phyloP scores from a whole-genome alignment of 1,139 yeast species.

The Yarrowia galli region DNA sequence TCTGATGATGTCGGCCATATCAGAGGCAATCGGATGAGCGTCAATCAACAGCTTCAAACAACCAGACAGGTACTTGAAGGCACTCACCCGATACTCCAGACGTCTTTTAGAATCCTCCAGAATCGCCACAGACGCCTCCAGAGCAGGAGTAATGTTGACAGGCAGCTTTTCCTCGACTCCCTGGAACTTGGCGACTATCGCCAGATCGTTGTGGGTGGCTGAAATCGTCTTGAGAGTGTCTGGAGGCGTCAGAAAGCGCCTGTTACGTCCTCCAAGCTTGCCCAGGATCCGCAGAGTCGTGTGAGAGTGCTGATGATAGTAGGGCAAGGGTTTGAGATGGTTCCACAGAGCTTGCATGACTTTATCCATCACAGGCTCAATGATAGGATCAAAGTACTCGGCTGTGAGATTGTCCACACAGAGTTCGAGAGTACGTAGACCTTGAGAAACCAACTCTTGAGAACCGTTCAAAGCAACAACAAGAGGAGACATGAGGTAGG shows the following conservation, averaged over 20 bases:
- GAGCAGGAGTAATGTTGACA: constrained; percentile 81
- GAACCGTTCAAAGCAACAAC: constrained; percentile 90
- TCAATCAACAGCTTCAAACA: constrained; percentile 75
- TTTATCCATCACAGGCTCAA: constrained; percentile 93
- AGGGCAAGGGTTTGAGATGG: constrained; percentile 89
- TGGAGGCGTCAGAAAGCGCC: constrained; percentile 81
- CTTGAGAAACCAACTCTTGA: constrained; percentile 92
- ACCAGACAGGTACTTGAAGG: constrained; percentile 73
- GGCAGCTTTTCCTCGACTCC: constrained; percentile 71
- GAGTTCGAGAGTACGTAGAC: constrained; percentile 90
- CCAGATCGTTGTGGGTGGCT: constrained; percentile 69
- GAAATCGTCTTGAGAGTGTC: constrained; percentile 64
- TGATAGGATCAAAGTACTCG: constrained; percentile 94
- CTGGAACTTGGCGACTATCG: constrained; percentile 71
- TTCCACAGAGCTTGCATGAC: constrained; percentile 94
- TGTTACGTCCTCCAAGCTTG: constrained; percentile 93
- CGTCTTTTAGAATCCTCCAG: constrained; percentile 73
- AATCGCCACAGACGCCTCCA: constrained; percentile 69
- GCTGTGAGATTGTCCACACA: constrained; percentile 97
- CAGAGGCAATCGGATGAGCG: constrained; percentile 66
- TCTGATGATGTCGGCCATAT: constrained; percentile 58
- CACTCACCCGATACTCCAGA: constrained; percentile 73
- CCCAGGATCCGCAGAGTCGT: constrained; percentile 93
- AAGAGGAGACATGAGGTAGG: constrained; percentile 85
- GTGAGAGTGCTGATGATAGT: constrained; percentile 89